Conservation (phyloP, 768 basidiomycete genomes). For the Termitomyces sp. region DNA sequence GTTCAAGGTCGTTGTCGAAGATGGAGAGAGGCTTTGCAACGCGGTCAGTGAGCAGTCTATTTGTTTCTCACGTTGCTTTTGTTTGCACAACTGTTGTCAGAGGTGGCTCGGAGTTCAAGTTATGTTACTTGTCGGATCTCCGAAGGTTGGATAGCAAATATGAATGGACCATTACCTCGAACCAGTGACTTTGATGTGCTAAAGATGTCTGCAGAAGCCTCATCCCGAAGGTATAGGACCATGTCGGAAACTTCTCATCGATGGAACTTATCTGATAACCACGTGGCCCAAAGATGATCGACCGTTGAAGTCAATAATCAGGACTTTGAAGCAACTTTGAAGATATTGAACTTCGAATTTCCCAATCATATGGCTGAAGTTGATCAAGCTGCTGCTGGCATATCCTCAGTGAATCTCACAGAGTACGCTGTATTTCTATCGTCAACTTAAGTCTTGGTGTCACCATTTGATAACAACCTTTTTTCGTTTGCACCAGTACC, state of each 20-base stretch:
- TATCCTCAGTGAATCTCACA: conserved; percentile 1
- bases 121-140: no score
- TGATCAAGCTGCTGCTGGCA: neutral
- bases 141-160: neutral
- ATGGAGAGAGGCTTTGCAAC: conserved; percentile 8
- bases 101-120: neutral
- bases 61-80: conserved; percentile 21
- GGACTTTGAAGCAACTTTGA: neutral
- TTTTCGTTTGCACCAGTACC: neutral
- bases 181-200: neutral
- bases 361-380: conserved; percentile 4
- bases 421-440: neutral
- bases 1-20: conserved; percentile 6
- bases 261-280: conserved; percentile 11
- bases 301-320: neutral
- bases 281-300: conserved; percentile 8
- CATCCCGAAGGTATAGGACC: neutral
- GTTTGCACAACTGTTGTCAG: conserved; percentile 11
- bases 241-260: neutral
- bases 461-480: neutral
- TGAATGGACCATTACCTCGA: neutral
- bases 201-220: neutral
- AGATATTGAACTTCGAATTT: neutral
- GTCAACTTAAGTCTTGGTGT: neutral
- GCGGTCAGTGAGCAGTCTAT: conserved; percentile 17